A percentile compares a stretch with the other conserved stretches of the same genome.
phyloP scores from a whole-genome alignment of 169 alveolate genomes.

The Cryptosporidium xiaoi region DNA sequence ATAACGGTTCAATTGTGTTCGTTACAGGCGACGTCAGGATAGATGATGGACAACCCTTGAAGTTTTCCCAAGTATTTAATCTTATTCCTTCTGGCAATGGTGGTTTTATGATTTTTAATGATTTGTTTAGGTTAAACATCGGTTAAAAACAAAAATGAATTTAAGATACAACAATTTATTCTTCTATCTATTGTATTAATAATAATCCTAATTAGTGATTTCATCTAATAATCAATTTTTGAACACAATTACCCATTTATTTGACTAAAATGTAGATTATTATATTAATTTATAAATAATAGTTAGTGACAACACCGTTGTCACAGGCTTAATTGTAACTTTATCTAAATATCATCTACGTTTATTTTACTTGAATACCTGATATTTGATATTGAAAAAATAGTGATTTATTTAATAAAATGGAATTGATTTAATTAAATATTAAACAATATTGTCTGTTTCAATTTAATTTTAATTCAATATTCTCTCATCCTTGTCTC shows the following conservation, averaged over 20 bases:
- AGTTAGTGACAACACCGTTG: too few species aligned
- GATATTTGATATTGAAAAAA: too few species aligned
- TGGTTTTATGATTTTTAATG: constrained; percentile 82
- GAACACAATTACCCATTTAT: background rate
- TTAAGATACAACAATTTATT: background rate
- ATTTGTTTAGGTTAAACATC: constrained; percentile 83
- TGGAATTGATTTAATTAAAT: too few species aligned
- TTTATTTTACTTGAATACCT: too few species aligned
- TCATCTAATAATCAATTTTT: background rate
- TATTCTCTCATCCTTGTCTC: too few species aligned
- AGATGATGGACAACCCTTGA: constrained; percentile 85
- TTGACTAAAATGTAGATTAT: background rate
- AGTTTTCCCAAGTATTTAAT: constrained; percentile 83
- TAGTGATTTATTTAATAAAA: too few species aligned
- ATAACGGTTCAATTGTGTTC: constrained; percentile 83
- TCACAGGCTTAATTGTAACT: too few species aligned
- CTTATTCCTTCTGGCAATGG: constrained; percentile 84
- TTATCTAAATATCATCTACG: too few species aligned
- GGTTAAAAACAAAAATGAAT: constrained; percentile 73
- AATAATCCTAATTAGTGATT: background rate
- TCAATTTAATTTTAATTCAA: too few species aligned
- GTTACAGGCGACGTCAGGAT: constrained; percentile 83
- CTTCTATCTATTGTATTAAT: background rate
- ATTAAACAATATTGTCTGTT: too few species aligned
- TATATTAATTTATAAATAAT: background rate